These are phyloP conservation scores for Saccharomyces hybrid DNA, from an alignment of 1,139 yeast species.

Conservation along the genomic window DNA sequence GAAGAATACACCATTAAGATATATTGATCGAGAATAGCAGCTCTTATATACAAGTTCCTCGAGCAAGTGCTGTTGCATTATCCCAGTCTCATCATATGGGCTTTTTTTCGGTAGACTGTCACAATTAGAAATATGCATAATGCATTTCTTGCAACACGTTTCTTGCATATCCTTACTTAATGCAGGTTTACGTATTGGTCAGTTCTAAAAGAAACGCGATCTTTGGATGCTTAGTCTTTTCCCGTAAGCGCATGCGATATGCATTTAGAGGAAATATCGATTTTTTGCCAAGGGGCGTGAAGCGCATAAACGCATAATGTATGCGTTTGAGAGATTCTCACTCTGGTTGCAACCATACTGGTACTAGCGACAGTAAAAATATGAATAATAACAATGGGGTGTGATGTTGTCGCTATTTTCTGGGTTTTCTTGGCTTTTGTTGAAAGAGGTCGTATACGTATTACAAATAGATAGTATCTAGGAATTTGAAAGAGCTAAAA, in stretches of 20 bases:
- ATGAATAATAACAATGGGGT: neutral
- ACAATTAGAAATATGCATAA: neutral
- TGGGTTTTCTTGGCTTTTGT: neutral
- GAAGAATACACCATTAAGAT: neutral
- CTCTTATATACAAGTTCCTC: neutral
- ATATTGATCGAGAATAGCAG: neutral
- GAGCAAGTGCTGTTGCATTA: neutral
- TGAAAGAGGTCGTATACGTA: neutral
- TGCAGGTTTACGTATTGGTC: neutral
- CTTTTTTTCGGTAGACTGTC: neutral
- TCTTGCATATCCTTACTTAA: neutral
- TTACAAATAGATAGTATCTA: conserved; percentile 5
- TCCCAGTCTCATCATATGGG: neutral
- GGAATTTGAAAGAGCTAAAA: neutral
- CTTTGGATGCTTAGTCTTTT: neutral
- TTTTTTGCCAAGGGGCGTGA: neutral
- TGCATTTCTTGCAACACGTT: neutral
- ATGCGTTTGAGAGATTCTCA: neutral
- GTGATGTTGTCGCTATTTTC: neutral
- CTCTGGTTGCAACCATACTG: neutral
- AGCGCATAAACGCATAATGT: neutral
- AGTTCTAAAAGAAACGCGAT: neutral
- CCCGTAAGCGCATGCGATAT: neutral
- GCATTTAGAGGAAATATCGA: neutral
- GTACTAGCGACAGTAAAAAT: conserved; percentile 4